phyloP scores from a whole-genome alignment of 225 moss, liverwort and hornwort species.

The Sphagnum contortum region DNA sequence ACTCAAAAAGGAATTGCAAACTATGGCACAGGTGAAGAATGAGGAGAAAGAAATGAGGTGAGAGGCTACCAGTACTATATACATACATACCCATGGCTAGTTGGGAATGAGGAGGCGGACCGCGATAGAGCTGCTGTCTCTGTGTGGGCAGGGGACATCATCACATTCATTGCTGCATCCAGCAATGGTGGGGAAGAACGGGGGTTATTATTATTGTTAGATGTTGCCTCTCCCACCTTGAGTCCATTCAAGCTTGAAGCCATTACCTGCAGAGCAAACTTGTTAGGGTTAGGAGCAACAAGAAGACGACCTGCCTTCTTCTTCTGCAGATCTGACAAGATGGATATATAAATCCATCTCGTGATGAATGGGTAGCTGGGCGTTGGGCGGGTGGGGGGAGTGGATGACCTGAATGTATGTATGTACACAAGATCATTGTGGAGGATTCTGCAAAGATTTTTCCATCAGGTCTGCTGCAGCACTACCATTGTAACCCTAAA shows the following conservation, averaged over 20 bases:
- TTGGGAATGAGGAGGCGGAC: constrained; percentile 52
- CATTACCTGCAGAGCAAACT: constrained; percentile 28
- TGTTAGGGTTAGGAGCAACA: neutral
- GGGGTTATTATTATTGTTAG: constrained; percentile 2
- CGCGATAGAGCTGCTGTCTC: constrained; percentile 41
- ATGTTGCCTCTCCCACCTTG: constrained; percentile 29
- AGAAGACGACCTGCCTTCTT: neutral
- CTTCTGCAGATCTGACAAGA: neutral
- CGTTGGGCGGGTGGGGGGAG: no score
- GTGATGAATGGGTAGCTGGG: no score
- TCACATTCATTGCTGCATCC: constrained; percentile 7
- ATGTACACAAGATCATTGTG: no score
- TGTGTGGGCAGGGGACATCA: constrained; percentile 34
- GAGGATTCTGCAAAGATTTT: no score
- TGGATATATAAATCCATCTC: no score
- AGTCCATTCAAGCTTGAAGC: constrained; percentile 54
- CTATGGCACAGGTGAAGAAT: neutral
- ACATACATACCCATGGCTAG: constrained; percentile 42
- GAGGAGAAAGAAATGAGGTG: neutral
- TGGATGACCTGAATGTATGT: no score
- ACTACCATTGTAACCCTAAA: neutral
- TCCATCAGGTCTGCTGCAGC: no score
- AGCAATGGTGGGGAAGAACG: constrained; percentile 17
- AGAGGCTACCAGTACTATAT: neutral
- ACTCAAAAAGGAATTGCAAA: neutral